Base-by-base conservation (phyloP, 257 asterid species). In the Fraxinus pennsylvanica region DNA sequence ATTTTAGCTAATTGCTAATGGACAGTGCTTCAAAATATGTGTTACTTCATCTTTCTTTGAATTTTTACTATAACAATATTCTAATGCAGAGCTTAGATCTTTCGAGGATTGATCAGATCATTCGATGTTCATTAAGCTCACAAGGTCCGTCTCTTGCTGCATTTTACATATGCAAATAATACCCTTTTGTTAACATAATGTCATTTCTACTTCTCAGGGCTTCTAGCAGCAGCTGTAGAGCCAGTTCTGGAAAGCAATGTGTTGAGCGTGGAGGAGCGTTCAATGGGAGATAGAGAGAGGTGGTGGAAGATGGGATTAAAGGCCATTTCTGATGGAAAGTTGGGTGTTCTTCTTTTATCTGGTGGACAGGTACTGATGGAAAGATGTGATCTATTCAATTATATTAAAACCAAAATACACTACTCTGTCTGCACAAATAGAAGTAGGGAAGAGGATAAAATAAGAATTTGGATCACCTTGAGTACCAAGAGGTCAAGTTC, bases 351-450 rank as follows among this genome's bases (percentile, higher is more conserved):
- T 80, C 99, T 94, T 79, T 86, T 94, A 81, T 91, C 99, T 50
- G 99, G 99, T 79, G 99, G 99, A 61, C 99, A 94, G 98, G 99
- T 94, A 80, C 27, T 41, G 85, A n/a, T n/a, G n/a, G n/a, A n/a
- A n/a, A n/a, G n/a, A n/a, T n/a, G n/a, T n/a, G n/a, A n/a, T n/a
- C n/a, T n/a, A n/a, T n/a, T n/a, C n/a, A n/a, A n/a, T n/a, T n/a
- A n/a, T n/a, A n/a, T n/a, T n/a, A n/a, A n/a, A n/a, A n/a, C n/a
- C n/a, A n/a, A n/a, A n/a, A n/a, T n/a, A n/a, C n/a, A n/a, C n/a
- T n/a, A n/a, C n/a, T n/a, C n/a, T n/a, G n/a, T n/a, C n/a, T n/a
- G n/a, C n/a, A n/a, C n/a, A n/a, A n/a, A n/a, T n/a, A n/a, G n/a
- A n/a, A n/a, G n/a, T n/a, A n/a, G n/a, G n/a, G n/a, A n/a, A n/a